Conservation (phyloP, 2,329 filamentous ascomycete species). For the Colletotrichum aenigma region DNA sequence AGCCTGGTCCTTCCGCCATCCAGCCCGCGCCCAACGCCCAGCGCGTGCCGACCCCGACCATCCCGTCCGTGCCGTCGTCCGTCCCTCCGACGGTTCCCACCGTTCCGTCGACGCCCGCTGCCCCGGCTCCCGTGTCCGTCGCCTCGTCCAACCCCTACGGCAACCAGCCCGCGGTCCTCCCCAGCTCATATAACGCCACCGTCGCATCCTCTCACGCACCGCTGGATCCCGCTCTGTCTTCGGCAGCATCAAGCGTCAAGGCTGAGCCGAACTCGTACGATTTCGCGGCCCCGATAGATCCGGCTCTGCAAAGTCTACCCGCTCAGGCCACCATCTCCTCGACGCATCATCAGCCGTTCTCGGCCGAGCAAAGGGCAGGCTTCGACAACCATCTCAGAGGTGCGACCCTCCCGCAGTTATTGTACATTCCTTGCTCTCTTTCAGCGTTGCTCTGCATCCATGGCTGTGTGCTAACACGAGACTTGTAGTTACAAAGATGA, state of each 20-base stretch:
- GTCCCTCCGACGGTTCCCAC: conserved; percentile 25
- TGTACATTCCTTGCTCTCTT: conserved; percentile 31
- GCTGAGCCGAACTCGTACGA: conserved; percentile 49
- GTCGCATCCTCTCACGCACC: conserved; percentile 27
- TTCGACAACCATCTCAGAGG: conserved; percentile 52
- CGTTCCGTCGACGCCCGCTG: conserved; percentile 23
- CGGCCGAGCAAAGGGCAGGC: conserved; percentile 24
- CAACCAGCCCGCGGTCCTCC: conserved; percentile 47
- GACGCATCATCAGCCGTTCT: conserved; percentile 29
- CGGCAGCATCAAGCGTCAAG: conserved; percentile 37
- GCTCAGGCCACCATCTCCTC: conserved; percentile 32
- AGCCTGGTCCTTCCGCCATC: conserved; percentile 73
- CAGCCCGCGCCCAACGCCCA: conserved; percentile 68
- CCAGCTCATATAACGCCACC: conserved; percentile 40
- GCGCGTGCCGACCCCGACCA: conserved; percentile 34
- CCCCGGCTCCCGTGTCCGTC: conserved; percentile 26
- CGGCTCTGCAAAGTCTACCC: conserved; percentile 58
- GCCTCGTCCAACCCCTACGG: conserved; percentile 45
- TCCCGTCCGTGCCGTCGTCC: conserved; percentile 39
- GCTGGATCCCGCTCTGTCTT: conserved; percentile 26
- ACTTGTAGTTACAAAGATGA: conserved; percentile 66
- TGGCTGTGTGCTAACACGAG: conserved; percentile 46
- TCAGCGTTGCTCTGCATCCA: conserved; percentile 27
- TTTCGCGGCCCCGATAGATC: conserved; percentile 68
- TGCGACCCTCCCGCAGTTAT: conserved; percentile 40